Conservation (phyloP, 805 yeast species). For the Candida jianshihensis region DNA sequence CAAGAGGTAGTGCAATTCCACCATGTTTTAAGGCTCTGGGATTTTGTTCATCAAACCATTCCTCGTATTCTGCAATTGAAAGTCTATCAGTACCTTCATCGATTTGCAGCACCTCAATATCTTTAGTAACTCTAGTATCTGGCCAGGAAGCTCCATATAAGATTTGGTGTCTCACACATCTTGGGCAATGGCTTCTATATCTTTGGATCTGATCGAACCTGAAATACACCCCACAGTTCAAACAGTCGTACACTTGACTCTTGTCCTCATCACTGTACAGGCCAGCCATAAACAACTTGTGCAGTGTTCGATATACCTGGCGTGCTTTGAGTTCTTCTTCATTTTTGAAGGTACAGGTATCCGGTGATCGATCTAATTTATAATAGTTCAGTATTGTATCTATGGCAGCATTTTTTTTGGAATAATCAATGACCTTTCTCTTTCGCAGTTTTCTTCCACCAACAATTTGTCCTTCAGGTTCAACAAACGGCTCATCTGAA, state of each 20-base stretch:
- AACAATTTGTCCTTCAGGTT: constrained; percentile 4
- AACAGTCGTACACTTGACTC: constrained; percentile 19
- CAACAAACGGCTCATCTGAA: constrained; percentile 1
- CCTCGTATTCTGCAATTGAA: constrained; percentile 6
- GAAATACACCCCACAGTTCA: constrained; percentile 25
- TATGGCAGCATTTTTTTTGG: too few relatives aligned
- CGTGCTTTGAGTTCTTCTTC: too few relatives aligned
- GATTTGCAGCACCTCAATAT: constrained; percentile 1
- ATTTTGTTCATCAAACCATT: not conserved
- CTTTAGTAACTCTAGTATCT: constrained; percentile 3
- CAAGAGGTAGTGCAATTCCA: constrained; percentile 3
- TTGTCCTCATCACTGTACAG: constrained; percentile 9
- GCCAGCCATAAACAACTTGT: constrained; percentile 13
- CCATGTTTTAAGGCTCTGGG: constrained; percentile 1
- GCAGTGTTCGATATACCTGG: constrained; percentile 15
- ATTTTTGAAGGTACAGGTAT: too few relatives aligned
- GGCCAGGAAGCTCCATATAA: constrained; percentile 24
- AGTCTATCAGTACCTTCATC: constrained; percentile 2
- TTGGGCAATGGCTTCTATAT: constrained; percentile 17
- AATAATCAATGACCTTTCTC: constrained; percentile 2
- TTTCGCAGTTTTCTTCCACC: constrained; percentile 14
- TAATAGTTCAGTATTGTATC: constrained; percentile 1
- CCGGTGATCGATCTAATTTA: constrained; percentile 9
- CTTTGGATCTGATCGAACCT: not conserved
- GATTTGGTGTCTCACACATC: constrained; percentile 22